These are phyloP conservation scores for Thalia dealbata DNA, from an alignment of 176 grass and related monocot genomes.

Conservation along the genomic window DNA sequence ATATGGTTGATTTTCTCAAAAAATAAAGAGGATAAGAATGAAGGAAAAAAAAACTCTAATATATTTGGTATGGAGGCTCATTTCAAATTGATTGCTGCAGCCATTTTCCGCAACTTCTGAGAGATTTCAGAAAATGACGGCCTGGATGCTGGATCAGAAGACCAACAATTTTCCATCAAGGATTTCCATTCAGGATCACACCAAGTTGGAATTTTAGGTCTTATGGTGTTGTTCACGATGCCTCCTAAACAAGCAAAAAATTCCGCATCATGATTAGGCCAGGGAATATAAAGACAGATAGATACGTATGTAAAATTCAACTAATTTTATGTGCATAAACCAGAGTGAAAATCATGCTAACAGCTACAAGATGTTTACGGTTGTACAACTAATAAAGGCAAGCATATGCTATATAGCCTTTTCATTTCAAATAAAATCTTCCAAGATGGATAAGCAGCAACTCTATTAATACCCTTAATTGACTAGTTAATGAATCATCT, in stretches of 20 bases:
- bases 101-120: constrained; percentile 12
- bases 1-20: neutral
- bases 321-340: neutral
- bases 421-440: too few relatives aligned
- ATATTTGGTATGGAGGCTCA: neutral
- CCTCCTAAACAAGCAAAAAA: neutral
- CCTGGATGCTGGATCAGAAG: constrained; percentile 13
- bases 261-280: neutral
- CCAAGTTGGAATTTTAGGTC: constrained; percentile 16
- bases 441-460: neutral
- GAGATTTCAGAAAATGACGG: constrained; percentile 22
- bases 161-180: constrained; percentile 25
- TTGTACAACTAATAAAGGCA: neutral
- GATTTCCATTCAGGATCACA: constrained; percentile 21
- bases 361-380: neutral
- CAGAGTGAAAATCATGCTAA: neutral
- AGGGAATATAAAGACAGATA: neutral
- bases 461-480: neutral
- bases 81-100: constrained; percentile 19
- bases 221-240: constrained; percentile 8
- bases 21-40: neutral
- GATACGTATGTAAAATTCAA: neutral
- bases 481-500: neutral
- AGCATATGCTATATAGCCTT: neutral
- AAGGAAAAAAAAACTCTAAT: neutral